Percentiles rank a stretch among this genome's conserved stretches.
These are phyloP conservation scores for Orbilia ellipsospora DNA, from an alignment of 2,329 filamentous ascomycete species.

Conservation along the genomic window DNA sequence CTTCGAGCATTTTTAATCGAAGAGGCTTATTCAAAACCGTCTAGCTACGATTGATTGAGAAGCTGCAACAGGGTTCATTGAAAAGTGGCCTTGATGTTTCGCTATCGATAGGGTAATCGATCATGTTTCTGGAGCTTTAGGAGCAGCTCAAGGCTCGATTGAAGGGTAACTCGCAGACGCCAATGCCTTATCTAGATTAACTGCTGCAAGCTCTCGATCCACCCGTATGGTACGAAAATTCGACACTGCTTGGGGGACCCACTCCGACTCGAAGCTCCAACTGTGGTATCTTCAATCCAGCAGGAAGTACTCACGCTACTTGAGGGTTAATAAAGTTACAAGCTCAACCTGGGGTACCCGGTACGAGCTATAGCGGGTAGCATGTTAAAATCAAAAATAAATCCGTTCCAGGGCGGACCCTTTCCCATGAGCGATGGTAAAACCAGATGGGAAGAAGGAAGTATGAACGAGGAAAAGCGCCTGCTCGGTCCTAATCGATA, in stretches of 20 bases:
- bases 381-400: slow-evolving; percentile 13
- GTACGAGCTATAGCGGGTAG: slow-evolving; percentile 40
- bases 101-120: slow-evolving; percentile 55
- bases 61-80: slow-evolving; percentile 40
- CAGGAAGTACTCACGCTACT: slow-evolving; percentile 3
- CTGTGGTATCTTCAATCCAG: slow-evolving; percentile 1
- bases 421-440: slow-evolving; percentile 6
- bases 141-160: slow-evolving; percentile 25
- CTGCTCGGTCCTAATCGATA: slow-evolving; percentile 24
- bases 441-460: background rate
- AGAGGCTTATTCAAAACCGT: slow-evolving; percentile 7
- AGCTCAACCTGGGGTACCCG: slow-evolving; percentile 48
- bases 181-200: slow-evolving; percentile 41
- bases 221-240: slow-evolving; percentile 5
- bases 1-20: background rate
- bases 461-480: background rate
- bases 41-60: slow-evolving; percentile 31
- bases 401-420: slow-evolving; percentile 32
- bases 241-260: slow-evolving; percentile 5
- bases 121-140: slow-evolving; percentile 23
- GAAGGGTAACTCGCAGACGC: slow-evolving; percentile 28
- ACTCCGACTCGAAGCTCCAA: slow-evolving; percentile 17
- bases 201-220: slow-evolving; percentile 14
- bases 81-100: slow-evolving; percentile 49
- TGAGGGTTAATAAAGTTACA: slow-evolving; percentile 32